Evolutionary conservation across 2,329 filamentous ascomycete species (phyloP).

Genomic region (Colletotrichum ledebouriae): DNA sequence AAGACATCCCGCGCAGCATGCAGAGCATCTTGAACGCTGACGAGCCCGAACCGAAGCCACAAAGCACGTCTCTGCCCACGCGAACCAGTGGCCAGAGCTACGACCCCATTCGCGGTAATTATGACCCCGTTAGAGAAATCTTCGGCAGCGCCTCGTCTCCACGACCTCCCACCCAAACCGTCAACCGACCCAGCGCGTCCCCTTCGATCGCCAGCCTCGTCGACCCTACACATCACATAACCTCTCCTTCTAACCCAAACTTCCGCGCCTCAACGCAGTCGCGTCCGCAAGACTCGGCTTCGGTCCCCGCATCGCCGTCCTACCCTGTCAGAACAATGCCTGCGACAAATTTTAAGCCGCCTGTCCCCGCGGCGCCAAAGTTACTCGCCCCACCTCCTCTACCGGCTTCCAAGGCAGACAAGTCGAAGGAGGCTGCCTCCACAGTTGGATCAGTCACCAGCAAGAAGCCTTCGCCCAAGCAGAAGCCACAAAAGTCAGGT

Average conservation of each 20-base stretch:
- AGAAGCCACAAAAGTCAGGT: constrained; percentile 57
- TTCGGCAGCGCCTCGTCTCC: constrained; percentile 62
- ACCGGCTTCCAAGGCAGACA: constrained; percentile 45
- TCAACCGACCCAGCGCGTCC: constrained; percentile 84
- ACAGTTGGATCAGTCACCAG: constrained; percentile 43
- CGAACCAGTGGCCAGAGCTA: constrained; percentile 85
- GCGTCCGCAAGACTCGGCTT: constrained; percentile 50
- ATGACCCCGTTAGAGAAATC: constrained; percentile 70
- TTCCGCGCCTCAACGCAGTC: constrained; percentile 46
- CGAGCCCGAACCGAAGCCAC: constrained; percentile 56
- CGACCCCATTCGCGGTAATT: constrained; percentile 88
- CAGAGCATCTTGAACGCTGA: constrained; percentile 69
- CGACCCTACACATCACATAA: constrained; percentile 67
- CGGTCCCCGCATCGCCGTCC: constrained; percentile 59
- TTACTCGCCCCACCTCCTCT: constrained; percentile 53
- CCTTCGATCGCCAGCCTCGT: constrained; percentile 93
- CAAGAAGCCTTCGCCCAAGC: constrained; percentile 63
- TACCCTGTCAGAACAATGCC: constrained; percentile 53
- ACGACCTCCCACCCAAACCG: constrained; percentile 55
- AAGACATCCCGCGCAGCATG: constrained; percentile 66
- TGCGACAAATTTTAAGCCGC: constrained; percentile 50
- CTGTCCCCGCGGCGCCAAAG: constrained; percentile 55
- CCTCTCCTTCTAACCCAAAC: constrained; percentile 52
- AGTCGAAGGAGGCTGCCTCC: constrained; percentile 32
- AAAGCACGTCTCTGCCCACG: constrained; percentile 59